Conservation (phyloP, 805 yeast genomes). For the Isabelozyma heimii region DNA sequence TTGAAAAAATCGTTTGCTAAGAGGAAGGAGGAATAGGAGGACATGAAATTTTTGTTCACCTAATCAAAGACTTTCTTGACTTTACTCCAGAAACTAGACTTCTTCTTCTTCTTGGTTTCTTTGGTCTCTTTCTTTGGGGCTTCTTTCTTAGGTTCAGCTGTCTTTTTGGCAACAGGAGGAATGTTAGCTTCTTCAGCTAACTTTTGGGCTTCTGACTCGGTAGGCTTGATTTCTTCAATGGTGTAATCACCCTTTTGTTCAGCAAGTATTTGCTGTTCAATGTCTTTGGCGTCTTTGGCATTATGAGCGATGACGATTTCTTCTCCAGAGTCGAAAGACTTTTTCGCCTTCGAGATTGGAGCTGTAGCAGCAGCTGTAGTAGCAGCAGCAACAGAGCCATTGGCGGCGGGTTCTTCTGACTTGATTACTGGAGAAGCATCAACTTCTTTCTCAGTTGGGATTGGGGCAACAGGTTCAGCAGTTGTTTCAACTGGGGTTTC, state of each 20-base stretch:
- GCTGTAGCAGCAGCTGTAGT: conserved; percentile 4
- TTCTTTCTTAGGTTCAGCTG: conserved; percentile 1
- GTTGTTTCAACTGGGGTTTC: background rate
- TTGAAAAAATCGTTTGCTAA: background rate
- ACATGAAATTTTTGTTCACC: background rate
- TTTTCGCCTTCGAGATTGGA: conserved; percentile 12
- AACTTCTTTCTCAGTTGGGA: conserved; percentile 15
- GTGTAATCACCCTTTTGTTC: conserved; percentile 33
- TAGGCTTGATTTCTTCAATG: conserved; percentile 42
- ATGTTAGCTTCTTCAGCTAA: conserved; percentile 33
- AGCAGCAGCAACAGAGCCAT: background rate
- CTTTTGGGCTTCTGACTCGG: conserved; percentile 34
- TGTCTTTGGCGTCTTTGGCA: conserved; percentile 19
- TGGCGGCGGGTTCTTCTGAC: conserved; percentile 4
- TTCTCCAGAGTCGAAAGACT: conserved; percentile 19
- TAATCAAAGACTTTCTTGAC: background rate
- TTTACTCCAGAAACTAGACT: conserved; percentile 4
- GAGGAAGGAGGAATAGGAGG: background rate
- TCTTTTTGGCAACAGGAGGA: conserved; percentile 4
- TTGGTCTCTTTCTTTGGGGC: background rate
- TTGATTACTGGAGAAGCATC: conserved; percentile 19
- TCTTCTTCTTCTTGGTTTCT: conserved; percentile 8
- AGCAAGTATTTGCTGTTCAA: conserved; percentile 33
- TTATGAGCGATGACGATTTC: conserved; percentile 43
- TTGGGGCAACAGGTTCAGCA: conserved; percentile 4